phyloP scores from a whole-genome alignment of 78 protist species.

The Capsaspora owczarzaki region DNA sequence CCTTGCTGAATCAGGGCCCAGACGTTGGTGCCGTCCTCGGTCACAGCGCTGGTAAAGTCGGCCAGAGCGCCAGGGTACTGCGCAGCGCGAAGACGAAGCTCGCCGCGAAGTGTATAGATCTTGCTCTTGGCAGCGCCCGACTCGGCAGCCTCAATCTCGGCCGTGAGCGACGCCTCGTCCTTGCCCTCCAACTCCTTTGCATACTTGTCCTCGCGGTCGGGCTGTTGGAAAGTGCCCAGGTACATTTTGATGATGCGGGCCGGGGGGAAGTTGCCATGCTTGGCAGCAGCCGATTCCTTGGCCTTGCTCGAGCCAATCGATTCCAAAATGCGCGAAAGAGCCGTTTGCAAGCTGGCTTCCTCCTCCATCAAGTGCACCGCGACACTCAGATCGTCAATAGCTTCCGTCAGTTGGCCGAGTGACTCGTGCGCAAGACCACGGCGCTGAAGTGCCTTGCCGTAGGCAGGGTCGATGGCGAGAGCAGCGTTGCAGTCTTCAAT shows the following conservation, averaged over 20 bases:
- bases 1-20: no score
- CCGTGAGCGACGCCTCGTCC: no score
- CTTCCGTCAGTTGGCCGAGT: neutral
- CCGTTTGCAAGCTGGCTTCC: neutral
- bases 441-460: conserved; percentile 4
- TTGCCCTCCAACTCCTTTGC: no score
- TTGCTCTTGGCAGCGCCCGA: no score
- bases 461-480: neutral
- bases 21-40: no score
- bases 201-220: no score
- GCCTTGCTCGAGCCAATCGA: neutral
- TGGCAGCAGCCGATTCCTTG: neutral
- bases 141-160: no score
- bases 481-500: conserved; percentile 8
- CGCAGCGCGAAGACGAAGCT: no score
- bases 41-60: no score
- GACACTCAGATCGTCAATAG: neutral
- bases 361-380: neutral
- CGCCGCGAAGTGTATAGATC: no score
- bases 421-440: conserved; percentile 12
- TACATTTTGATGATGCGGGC: conserved; percentile 5
- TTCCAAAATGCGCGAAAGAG: neutral
- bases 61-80: no score
- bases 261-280: conserved; percentile 6
- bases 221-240: neutral